Evolutionary conservation across 129 eudicot species (phyloP).

Genomic region (Mikania micrantha): DNA sequence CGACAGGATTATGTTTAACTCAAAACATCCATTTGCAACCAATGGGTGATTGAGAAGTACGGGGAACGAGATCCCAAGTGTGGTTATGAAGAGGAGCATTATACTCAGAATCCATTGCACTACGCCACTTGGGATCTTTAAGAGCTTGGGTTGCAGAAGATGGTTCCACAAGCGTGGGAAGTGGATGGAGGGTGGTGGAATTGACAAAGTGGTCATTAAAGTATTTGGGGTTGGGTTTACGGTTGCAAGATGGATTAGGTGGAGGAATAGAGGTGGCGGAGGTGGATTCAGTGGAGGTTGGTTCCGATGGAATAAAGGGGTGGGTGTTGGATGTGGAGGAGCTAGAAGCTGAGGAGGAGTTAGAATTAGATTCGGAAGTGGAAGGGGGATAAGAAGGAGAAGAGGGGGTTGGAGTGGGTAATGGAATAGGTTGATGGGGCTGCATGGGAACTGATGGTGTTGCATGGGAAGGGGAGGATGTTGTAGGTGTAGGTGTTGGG

Average conservation of each 20-base stretch:
- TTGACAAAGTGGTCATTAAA: neutral
- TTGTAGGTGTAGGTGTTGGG: neutral
- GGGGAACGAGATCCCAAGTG: neutral
- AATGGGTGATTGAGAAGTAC: neutral
- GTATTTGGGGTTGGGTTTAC: neutral
- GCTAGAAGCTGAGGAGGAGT: neutral
- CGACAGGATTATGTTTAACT: too few species aligned
- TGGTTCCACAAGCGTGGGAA: neutral
- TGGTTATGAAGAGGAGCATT: neutral
- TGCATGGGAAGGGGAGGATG: too few species aligned
- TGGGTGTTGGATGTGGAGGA: neutral
- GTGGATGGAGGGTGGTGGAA: neutral
- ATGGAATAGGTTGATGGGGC: too few species aligned
- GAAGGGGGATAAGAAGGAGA: too few species aligned
- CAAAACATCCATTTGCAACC: too few species aligned
- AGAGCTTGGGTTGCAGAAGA: neutral
- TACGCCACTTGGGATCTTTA: neutral
- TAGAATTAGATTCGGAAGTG: too few species aligned
- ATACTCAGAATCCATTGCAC: neutral
- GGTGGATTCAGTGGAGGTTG: too few species aligned
- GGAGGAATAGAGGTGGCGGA: neutral
- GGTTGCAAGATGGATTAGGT: neutral
- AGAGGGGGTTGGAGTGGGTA: too few species aligned
- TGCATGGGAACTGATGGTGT: too few species aligned
- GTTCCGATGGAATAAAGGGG: too few species aligned